Conservation (phyloP, 2,329 filamentous ascomycete species). For the Penicillium sp. region DNA sequence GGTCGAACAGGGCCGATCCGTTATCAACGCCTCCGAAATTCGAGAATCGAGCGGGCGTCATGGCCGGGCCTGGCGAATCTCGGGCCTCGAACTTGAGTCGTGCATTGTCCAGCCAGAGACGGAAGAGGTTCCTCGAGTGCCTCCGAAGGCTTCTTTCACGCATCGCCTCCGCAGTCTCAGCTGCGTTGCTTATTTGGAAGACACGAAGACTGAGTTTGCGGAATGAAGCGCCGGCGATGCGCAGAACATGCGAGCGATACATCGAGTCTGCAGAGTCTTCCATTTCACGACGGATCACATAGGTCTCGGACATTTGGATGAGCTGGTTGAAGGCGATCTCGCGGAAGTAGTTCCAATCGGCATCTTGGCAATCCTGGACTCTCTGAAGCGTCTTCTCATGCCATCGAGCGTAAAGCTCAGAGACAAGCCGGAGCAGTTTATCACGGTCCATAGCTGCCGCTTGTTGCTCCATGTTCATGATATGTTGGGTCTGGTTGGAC, state of each 20-base stretch:
- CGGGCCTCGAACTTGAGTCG: constrained; percentile 27
- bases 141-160: constrained; percentile 50
- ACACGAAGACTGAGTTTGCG: constrained; percentile 55
- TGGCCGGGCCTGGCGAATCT: constrained; percentile 28
- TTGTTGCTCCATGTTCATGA: constrained; percentile 38
- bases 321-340: constrained; percentile 38
- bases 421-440: constrained; percentile 32
- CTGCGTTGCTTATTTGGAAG: constrained; percentile 50
- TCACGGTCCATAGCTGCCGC: constrained; percentile 35
- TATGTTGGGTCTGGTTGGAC: constrained; percentile 30
- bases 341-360: constrained; percentile 36
- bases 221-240: constrained; percentile 45
- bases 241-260: constrained; percentile 44
- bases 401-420: constrained; percentile 41
- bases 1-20: constrained; percentile 31
- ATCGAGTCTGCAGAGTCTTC: constrained; percentile 45
- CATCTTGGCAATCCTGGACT: constrained; percentile 33
- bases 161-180: constrained; percentile 51
- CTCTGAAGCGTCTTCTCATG: constrained; percentile 36
- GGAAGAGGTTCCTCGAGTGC: constrained; percentile 52
- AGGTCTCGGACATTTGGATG: constrained; percentile 35
- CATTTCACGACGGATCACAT: constrained; percentile 31
- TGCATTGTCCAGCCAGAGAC: constrained; percentile 51
- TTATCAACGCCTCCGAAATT: constrained; percentile 18
- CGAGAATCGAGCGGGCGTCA: constrained; percentile 24